These are phyloP conservation scores for Diaporthe caulivora DNA, from an alignment of 2,329 filamentous ascomycete species.

Conservation along the genomic window DNA sequence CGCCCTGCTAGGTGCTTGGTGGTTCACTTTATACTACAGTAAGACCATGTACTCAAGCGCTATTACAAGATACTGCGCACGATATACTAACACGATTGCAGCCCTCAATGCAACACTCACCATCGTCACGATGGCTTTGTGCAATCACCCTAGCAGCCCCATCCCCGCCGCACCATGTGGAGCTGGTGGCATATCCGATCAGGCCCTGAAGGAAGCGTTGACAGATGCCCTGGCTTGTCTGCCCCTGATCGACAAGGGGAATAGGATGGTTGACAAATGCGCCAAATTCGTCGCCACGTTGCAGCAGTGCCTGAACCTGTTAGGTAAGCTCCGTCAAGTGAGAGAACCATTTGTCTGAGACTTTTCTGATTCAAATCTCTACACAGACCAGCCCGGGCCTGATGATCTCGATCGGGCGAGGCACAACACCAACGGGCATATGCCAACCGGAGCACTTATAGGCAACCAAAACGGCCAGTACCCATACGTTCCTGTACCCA, in stretches of 20 bases:
- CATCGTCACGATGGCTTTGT: constrained; percentile 38
- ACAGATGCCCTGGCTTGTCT: constrained; percentile 34
- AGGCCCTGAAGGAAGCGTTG: constrained; percentile 17
- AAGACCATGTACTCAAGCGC: background rate
- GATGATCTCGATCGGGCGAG: background rate
- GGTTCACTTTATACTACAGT: constrained; percentile 50
- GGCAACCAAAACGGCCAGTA: constrained; percentile 23
- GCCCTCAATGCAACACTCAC: constrained; percentile 43
- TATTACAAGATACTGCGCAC: background rate
- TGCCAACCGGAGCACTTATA: background rate
- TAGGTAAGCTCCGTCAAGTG: constrained; percentile 22
- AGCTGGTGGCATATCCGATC: constrained; percentile 30
- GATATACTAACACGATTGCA: background rate
- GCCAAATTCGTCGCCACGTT: constrained; percentile 36
- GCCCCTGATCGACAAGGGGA: constrained; percentile 39
- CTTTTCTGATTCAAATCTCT: background rate
- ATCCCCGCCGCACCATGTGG: background rate
- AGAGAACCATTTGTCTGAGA: background rate
- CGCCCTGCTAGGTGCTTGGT: constrained; percentile 48
- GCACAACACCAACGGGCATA: background rate
- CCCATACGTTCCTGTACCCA: constrained; percentile 30
- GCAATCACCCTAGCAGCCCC: constrained; percentile 30
- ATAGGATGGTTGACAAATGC: constrained; percentile 41
- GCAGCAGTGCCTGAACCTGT: constrained; percentile 35
- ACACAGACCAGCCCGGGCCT: background rate